These are phyloP conservation scores for Cocos nucifera DNA, from an alignment of 176 grass and related monocot genomes.

Conservation along the genomic window DNA sequence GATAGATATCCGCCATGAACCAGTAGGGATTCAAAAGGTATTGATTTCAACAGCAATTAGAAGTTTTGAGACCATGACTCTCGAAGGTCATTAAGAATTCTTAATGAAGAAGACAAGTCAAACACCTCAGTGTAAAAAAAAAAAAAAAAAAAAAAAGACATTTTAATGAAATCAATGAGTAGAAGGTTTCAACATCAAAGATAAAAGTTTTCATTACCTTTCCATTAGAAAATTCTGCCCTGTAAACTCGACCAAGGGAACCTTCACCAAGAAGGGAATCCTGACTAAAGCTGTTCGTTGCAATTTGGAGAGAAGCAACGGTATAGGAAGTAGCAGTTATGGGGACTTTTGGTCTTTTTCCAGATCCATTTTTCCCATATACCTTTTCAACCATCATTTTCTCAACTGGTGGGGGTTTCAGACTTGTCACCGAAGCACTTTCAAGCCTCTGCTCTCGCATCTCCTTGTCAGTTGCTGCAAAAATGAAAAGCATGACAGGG, in stretches of 20 bases:
- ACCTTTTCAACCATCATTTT: constrained; percentile 56
- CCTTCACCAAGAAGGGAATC: constrained; percentile 79
- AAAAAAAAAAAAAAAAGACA: no score
- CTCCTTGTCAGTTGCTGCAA: constrained; percentile 51
- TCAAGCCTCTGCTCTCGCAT: constrained; percentile 46
- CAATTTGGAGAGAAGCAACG: constrained; percentile 50
- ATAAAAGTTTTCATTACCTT: constrained; percentile 38
- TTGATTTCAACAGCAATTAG: no score
- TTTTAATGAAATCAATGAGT: no score
- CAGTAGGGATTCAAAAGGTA: no score
- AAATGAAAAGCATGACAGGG: constrained; percentile 23
- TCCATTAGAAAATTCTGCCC: constrained; percentile 80
- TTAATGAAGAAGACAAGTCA: no score
- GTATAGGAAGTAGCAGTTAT: constrained; percentile 57
- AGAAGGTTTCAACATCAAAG: background rate
- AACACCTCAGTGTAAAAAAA: no score
- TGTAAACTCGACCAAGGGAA: constrained; percentile 73
- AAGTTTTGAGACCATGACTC: no score
- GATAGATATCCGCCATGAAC: no score
- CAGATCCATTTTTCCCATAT: constrained; percentile 46
- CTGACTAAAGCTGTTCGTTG: constrained; percentile 77
- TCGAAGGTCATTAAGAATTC: no score
- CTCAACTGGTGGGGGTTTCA: constrained; percentile 46
- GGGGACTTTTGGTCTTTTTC: constrained; percentile 55
- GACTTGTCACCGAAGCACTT: constrained; percentile 25